Base-by-base conservation (phyloP, 345 rosid species). In the Isatis tinctoria region DNA sequence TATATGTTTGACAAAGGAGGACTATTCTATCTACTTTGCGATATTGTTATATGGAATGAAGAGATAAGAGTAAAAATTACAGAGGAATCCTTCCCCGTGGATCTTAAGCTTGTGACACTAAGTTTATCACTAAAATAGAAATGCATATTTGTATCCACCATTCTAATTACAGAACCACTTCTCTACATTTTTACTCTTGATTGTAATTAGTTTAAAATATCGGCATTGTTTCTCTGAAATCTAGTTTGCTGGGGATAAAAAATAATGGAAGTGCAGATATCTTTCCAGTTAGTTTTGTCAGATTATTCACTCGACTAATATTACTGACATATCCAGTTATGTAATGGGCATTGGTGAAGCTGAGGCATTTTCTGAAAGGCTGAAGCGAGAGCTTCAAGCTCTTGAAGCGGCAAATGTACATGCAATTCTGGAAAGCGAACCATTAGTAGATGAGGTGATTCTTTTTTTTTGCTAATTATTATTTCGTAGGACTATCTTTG, bases 401-500 rank as follows among this genome's bases (percentile, higher is more conserved):
- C 83, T 95, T 69, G 99, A 95, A 86, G 99, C 99, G 13, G 99
- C 99, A 71, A 95, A 95, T 68, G 98, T 95, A 74, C 99, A 95
- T 85, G 99, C 98, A 77, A 90, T 90, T 79, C 79, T 95, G 87
- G 99, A 95, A 85, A 95, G 87, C 81, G 97, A 88, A 84, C 98
- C 98, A 24, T 69, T 95, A 79, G 83, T 95, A 76, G 98, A 92
- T 18, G 94, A 90, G 90, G 98, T 95, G 73, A 26, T 47, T 80
- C 40, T 32, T 77, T 33, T 77, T 33, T 51, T 32, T 8, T n/a
- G 17, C 14, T 33, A 47, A 60, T 32, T 22, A 32, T 65, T 49
- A 6, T 59, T 59, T 51, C 8, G 30, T 4, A 24, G 6, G 58
- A 26, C 48, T 33, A 49, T 73, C 20, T 60, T 41, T 53, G 14